Conservation (phyloP, 2,329 filamentous ascomycete species). For the Pseudogymnoascus sp. region DNA sequence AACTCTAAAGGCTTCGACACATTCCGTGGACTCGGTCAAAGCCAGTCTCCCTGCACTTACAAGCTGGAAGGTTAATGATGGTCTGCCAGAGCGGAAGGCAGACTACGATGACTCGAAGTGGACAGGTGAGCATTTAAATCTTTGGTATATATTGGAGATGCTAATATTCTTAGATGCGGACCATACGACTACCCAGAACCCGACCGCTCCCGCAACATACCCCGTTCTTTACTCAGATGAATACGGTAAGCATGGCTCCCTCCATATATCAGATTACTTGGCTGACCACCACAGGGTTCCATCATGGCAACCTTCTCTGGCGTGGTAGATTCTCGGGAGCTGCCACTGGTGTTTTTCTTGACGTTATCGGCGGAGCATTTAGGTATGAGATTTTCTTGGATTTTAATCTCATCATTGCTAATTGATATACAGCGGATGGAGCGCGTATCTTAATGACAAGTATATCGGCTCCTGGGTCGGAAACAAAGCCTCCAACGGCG, state of each 20-base stretch:
- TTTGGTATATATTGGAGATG: background rate
- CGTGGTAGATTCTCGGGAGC: constrained; percentile 32
- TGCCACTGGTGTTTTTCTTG: constrained; percentile 24
- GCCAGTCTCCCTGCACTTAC: constrained; percentile 16
- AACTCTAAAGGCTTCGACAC: constrained; percentile 22
- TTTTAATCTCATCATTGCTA: background rate
- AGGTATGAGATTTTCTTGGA: constrained; percentile 2
- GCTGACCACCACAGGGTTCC: constrained; percentile 24
- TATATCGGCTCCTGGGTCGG: constrained; percentile 49
- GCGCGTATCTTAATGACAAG: constrained; percentile 40
- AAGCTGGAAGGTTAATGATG: constrained; percentile 32
- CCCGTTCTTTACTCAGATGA: constrained; percentile 39
- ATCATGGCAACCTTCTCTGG: constrained; percentile 36
- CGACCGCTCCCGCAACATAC: constrained; percentile 33
- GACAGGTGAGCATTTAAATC: constrained; percentile 24
- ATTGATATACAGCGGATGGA: constrained; percentile 16
- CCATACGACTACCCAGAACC: constrained; percentile 33
- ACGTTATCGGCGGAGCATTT: constrained; percentile 18
- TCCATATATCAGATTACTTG: background rate
- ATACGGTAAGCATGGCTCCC: constrained; percentile 24
- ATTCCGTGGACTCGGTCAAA: constrained; percentile 13
- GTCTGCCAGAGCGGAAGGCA: constrained; percentile 33
- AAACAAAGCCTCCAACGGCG: constrained; percentile 30
- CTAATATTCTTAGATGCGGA: constrained; percentile 27
- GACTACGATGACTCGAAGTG: constrained; percentile 35